Evolutionary conservation across 2,329 filamentous ascomycete genomes (phyloP).

Genomic region (Shiraia sp.): DNA sequence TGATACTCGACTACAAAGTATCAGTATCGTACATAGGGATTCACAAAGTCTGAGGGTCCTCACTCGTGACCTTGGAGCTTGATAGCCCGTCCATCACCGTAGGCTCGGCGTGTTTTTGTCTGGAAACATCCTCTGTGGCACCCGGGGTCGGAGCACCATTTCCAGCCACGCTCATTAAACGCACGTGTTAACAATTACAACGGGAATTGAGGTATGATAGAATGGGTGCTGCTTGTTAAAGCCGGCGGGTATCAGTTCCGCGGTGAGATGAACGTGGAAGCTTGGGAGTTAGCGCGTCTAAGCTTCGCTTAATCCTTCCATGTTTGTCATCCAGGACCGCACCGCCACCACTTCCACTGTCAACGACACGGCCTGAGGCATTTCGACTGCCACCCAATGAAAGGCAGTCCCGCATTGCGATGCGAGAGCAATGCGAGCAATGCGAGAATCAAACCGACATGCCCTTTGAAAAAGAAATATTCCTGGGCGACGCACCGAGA

Average conservation of each 20-base stretch:
- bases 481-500: too few species aligned
- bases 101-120: conserved; percentile 31
- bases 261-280: conserved; percentile 25
- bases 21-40: conserved; percentile 17
- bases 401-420: too few species aligned
- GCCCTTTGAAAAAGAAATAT: too few species aligned
- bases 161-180: conserved; percentile 43
- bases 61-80: conserved; percentile 58
- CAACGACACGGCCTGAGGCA: too few species aligned
- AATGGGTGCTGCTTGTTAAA: conserved; percentile 21
- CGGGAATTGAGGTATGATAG: conserved; percentile 6
- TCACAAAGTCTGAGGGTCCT: conserved; percentile 10
- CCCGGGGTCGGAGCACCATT: conserved; percentile 44
- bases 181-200: conserved; percentile 10
- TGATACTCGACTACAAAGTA: conserved; percentile 80
- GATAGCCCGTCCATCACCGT: conserved; percentile 47
- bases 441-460: too few species aligned
- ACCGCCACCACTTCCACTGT: too few species aligned
- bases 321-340: too few species aligned
- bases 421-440: too few species aligned
- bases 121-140: conserved; percentile 41
- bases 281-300: conserved; percentile 15
- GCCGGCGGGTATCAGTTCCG: conserved; percentile 21
- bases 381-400: too few species aligned
- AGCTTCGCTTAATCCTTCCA: not conserved